Evolutionary conservation across 1,284 basidiomycete genomes (phyloP), one percentile per base, ranked within the genome.

Genomic region (Trametes polyzona): DNA sequence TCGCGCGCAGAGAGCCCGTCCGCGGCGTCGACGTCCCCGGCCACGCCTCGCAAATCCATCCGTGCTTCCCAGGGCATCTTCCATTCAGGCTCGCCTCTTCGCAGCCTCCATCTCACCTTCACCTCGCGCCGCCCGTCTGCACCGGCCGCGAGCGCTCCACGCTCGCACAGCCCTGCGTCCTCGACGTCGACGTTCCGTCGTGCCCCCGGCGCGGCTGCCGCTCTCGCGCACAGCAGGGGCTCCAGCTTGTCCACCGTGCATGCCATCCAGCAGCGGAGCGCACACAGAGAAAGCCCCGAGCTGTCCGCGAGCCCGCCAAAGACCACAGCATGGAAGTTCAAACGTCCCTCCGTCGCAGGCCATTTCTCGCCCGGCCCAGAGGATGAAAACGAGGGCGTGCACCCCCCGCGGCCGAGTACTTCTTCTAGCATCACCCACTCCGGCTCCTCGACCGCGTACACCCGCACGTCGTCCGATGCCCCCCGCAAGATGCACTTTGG

Each of bases 381-480:
- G 26, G 74, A 67, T 17, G 57, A 53, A 14, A 46, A 30, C 27
- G 55, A 63, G 30, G 61, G 65, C 32, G 57, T 57, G 37, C 56
- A 69, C 24, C 81, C 77, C 41, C 82, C 87, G 24, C 80, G 87
- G 27, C 85, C 84, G 10, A 89, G 87, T 67, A 78, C 87, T 55
- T 88, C 86, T 36, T 89, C 87, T 17, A 79, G 77, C 10, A 76
- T 81, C 47, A 87, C 86, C 29, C 81, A 75, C 63, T 82, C 79
- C 36, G 55, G 58, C 33, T 82, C 83, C 16, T 69, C 71, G 48
- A 78, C 77, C 4, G 73, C 76, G 16, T 57, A 58, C 46, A 66
- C 72, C 21, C 71, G 74, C 16, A 78, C 78, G 9, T 73, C 71
- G 9, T 74, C 75, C 43, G 73, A 79, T 21, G 71, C 76, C 27